These are phyloP conservation scores for Boletus pseudopeckii DNA, from an alignment of 768 basidiomycete species.

Conservation along the genomic window DNA sequence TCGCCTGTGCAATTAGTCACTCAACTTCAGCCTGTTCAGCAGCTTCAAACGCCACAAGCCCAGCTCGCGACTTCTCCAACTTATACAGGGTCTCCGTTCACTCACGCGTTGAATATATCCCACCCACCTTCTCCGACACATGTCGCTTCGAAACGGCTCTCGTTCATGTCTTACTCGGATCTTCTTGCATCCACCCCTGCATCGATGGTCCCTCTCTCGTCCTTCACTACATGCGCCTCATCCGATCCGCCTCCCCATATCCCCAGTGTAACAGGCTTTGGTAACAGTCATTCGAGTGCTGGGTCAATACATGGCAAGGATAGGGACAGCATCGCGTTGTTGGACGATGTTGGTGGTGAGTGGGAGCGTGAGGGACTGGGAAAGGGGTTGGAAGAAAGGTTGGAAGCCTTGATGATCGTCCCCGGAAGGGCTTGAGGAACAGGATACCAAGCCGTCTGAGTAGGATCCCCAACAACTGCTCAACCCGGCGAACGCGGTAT, in stretches of 20 bases:
- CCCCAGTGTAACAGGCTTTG: constrained; percentile 50
- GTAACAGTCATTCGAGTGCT: constrained; percentile 27
- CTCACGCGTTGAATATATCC: constrained; percentile 22
- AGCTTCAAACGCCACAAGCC: constrained; percentile 9
- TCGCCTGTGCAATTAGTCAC: constrained; percentile 22
- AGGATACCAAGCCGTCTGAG: background rate
- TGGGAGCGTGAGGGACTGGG: constrained; percentile 88
- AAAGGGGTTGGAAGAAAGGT: constrained; percentile 74
- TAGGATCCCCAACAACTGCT: background rate
- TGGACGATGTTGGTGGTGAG: constrained; percentile 75
- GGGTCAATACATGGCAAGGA: constrained; percentile 28
- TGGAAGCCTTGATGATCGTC: constrained; percentile 54
- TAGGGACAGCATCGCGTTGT: constrained; percentile 42
- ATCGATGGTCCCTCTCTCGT: constrained; percentile 65
- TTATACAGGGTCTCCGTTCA: constrained; percentile 27
- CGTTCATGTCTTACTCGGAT: constrained; percentile 88
- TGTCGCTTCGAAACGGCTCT: constrained; percentile 62
- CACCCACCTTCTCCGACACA: constrained; percentile 48
- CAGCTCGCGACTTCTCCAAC: constrained; percentile 20
- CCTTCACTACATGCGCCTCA: constrained; percentile 62
- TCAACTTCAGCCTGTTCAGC: constrained; percentile 13
- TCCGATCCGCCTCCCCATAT: constrained; percentile 74
- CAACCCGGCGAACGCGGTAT: background rate
- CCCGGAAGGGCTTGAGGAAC: constrained; percentile 23
- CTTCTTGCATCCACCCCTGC: constrained; percentile 76